Percentiles rank a stretch among this genome's conserved stretches.
These are phyloP conservation scores for Camellia japonica DNA, from an alignment of 148 eudicot species.

Conservation along the genomic window DNA sequence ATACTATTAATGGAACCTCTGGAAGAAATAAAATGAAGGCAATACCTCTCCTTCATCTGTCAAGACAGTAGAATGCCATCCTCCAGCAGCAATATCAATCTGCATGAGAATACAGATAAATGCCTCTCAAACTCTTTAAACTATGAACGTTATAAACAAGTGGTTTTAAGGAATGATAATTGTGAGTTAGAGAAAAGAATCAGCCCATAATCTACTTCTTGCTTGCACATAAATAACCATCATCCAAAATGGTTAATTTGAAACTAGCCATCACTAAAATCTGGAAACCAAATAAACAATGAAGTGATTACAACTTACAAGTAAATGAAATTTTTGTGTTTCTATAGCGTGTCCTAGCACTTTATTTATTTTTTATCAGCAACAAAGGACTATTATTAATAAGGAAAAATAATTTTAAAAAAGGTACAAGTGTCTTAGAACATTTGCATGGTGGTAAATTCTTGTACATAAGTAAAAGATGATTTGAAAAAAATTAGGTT, in stretches of 20 bases:
- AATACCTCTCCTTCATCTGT: conserved; percentile 93
- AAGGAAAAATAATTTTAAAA: too few species aligned
- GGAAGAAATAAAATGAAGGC: conserved; percentile 1
- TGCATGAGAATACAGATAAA: conserved; percentile 29
- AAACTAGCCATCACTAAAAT: background rate
- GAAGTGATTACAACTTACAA: background rate
- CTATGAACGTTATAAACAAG: background rate
- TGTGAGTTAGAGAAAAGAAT: background rate
- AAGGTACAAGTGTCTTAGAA: too few species aligned
- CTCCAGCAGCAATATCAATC: conserved; percentile 99
- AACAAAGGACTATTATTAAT: too few species aligned
- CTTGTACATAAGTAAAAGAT: background rate
- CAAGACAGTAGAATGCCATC: conserved; percentile 97
- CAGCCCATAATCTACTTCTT: background rate
- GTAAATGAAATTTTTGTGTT: background rate
- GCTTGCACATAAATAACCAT: background rate
- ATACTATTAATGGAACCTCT: background rate
- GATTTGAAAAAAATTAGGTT: background rate
- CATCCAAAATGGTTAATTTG: background rate
- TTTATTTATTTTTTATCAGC: too few species aligned
- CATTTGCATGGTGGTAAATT: background rate
- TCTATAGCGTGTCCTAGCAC: background rate
- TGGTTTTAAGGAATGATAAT: background rate
- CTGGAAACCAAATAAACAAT: background rate
- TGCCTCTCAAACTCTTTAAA: background rate